phyloP scores from a whole-genome alignment of 2,329 filamentous ascomycete genomes.

The Fusarium sp. region DNA sequence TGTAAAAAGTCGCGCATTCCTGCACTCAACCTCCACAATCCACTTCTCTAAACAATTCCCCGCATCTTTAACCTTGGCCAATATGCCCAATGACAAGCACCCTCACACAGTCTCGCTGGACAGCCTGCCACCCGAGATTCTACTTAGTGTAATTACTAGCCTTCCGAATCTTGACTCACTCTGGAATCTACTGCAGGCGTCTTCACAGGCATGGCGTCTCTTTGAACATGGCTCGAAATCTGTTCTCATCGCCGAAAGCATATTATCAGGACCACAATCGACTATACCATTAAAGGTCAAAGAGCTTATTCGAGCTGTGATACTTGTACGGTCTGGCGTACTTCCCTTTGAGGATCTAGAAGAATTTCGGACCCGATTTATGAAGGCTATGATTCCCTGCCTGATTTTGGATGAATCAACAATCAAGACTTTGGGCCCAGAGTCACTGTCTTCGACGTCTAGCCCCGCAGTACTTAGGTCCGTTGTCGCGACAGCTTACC shows the following conservation, averaged over 20 bases:
- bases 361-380: background rate
- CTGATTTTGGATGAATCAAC: background rate
- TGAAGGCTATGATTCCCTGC: background rate
- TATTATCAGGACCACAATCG: background rate
- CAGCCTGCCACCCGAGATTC: background rate
- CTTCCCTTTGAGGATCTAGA: background rate
- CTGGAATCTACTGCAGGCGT: background rate
- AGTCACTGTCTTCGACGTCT: background rate
- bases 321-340: background rate
- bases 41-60: accelerated
- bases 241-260: background rate
- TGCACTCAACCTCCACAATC: background rate
- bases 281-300: background rate
- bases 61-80: too few species aligned
- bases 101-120: background rate
- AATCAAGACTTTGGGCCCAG: background rate
- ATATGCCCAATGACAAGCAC: background rate
- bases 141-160: background rate
- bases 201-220: background rate
- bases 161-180: background rate
- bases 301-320: background rate
- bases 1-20: background rate
- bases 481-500: background rate
- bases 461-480: background rate
- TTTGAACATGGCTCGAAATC: background rate